Conservation (phyloP, 331 rosid genomes). For the Ulmus americana region DNA sequence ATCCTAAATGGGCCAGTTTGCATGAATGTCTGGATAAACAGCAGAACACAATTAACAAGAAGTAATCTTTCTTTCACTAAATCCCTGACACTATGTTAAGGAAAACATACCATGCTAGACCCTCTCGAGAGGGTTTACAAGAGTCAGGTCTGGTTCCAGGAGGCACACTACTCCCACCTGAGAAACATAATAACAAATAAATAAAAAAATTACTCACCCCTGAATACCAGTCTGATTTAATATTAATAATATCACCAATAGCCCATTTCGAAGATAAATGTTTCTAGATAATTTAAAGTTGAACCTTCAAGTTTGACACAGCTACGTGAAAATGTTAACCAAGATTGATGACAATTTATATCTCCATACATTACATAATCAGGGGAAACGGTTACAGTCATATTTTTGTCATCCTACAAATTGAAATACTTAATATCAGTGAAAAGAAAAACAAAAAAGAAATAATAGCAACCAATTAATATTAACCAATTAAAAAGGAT, state of each 20-base stretch:
- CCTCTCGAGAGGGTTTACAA: conserved; percentile 73
- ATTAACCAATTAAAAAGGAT: neutral
- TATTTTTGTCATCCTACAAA: conserved; percentile 43
- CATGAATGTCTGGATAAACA: conserved; percentile 54
- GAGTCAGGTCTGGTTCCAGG: conserved; percentile 93
- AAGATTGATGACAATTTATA: conserved; percentile 31
- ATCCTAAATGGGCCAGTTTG: conserved; percentile 83
- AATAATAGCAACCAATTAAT: neutral
- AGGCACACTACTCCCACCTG: conserved; percentile 93
- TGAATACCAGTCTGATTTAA: conserved; percentile 49
- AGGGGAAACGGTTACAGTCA: conserved; percentile 44
- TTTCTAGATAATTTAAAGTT: conserved; percentile 25
- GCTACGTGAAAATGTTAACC: conserved; percentile 45
- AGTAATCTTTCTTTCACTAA: too few relatives aligned
- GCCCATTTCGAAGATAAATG: conserved; percentile 43
- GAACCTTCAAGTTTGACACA: conserved; percentile 45
- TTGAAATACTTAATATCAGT: conserved; percentile 9
- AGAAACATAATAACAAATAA: neutral
- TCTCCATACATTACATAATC: conserved; percentile 38
- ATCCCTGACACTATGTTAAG: conserved; percentile 8
- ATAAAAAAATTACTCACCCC: conserved; percentile 3
- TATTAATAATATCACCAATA: conserved; percentile 33
- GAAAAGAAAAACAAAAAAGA: too few relatives aligned
- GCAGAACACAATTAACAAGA: conserved; percentile 24
- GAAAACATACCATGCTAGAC: conserved; percentile 68